Conservation (phyloP, 352 stramenopile genomes). For the Pythium phragmitis region DNA sequence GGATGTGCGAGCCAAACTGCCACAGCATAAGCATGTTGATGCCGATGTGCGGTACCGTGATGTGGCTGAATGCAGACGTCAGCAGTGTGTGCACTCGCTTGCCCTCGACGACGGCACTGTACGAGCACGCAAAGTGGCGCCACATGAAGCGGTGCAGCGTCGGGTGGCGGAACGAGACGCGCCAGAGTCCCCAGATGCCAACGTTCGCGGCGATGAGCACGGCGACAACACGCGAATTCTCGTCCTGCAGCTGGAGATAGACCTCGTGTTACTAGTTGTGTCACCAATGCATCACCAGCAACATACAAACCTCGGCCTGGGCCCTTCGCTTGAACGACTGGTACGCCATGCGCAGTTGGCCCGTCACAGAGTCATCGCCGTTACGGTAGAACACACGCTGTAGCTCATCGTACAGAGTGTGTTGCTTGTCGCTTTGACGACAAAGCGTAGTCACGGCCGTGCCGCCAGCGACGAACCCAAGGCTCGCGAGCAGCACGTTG, state of each 20-base stretch:
- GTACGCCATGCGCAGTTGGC: constrained; percentile 17
- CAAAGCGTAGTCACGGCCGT: constrained; percentile 36
- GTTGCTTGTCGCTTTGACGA: constrained; percentile 6
- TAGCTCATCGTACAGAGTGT: neutral
- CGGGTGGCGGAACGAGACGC: constrained; percentile 48
- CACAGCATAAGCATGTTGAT: constrained; percentile 91
- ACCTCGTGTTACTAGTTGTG: neutral
- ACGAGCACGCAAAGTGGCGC: constrained; percentile 82
- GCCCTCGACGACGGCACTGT: constrained; percentile 61
- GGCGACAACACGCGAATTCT: constrained; percentile 62
- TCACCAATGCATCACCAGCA: neutral
- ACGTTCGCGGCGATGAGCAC: constrained; percentile 68
- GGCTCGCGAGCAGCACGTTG: constrained; percentile 43
- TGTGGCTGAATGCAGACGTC: constrained; percentile 83
- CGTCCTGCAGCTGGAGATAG: constrained; percentile 46
- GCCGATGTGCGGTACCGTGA: constrained; percentile 74
- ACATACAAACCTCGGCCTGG: constrained; percentile 9
- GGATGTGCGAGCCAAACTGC: constrained; percentile 75
- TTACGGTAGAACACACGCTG: constrained; percentile 8
- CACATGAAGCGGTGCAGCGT: constrained; percentile 74
- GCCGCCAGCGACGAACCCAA: constrained; percentile 50
- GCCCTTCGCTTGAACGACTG: constrained; percentile 11
- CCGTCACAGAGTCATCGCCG: constrained; percentile 14
- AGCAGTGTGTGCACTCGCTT: constrained; percentile 73
- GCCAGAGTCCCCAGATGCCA: constrained; percentile 71